A percentile compares a stretch with the other conserved stretches of the same genome.
These are phyloP conservation scores for Smittium culicis DNA, from an alignment of 371 early-diverging fungal genomes.

Conservation along the genomic window DNA sequence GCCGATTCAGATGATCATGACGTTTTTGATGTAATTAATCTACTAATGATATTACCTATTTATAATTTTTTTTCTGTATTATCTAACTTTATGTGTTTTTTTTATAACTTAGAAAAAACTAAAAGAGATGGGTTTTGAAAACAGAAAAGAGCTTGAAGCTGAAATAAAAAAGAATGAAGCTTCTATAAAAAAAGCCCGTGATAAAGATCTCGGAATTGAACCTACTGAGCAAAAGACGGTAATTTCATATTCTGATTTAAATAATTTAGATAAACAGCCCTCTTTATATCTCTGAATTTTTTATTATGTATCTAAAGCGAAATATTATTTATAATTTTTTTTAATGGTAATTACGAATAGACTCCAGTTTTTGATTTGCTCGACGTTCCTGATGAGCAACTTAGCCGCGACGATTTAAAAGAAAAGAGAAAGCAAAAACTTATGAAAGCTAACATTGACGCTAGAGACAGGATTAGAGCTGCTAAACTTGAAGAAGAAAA, in stretches of 20 bases:
- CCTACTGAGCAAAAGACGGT: conserved; percentile 50
- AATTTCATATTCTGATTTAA: too few relatives aligned
- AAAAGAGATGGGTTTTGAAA: conserved; percentile 40
- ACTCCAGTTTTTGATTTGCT: conserved; percentile 55
- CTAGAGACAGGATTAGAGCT: conserved; percentile 53
- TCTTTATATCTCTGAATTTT: too few relatives aligned
- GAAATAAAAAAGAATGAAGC: conserved; percentile 52
- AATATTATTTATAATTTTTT: too few relatives aligned
- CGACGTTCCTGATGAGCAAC: conserved; percentile 65
- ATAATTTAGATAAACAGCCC: too few relatives aligned
- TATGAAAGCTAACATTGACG: conserved; percentile 68
- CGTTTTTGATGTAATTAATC: background rate
- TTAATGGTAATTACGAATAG: too few relatives aligned
- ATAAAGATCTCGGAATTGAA: conserved; percentile 67
- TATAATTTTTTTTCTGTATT: background rate
- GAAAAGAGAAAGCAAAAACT: conserved; percentile 74
- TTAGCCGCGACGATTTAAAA: conserved; percentile 56
- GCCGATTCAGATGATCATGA: conserved; percentile 4
- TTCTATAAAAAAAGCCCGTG: conserved; percentile 52
- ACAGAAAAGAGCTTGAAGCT: conserved; percentile 56
- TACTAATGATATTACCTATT: background rate
- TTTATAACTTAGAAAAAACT: background rate
- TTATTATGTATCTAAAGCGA: too few relatives aligned
- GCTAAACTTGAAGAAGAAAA: conserved; percentile 64
- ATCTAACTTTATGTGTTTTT: background rate